A percentile compares a stretch with the other conserved stretches of the same genome.
Conservation (phyloP, 345 rosid genomes). For the Murraya koenigii region DNA sequence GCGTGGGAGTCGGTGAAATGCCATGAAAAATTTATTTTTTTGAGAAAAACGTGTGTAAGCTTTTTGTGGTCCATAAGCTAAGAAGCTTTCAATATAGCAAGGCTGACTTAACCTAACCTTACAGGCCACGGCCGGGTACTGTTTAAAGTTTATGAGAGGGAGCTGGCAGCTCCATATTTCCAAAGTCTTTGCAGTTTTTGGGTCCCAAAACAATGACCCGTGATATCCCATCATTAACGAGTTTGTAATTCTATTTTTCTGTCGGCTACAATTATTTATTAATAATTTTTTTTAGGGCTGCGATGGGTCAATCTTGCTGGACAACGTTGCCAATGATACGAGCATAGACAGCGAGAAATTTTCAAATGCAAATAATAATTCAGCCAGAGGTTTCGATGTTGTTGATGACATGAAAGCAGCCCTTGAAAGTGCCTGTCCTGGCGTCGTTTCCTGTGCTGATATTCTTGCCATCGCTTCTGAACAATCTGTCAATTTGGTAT, state of each 20-base stretch:
- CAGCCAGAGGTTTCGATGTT: conserved; percentile 49
- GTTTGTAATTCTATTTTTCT: no score
- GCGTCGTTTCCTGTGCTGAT: conserved; percentile 56
- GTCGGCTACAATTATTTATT: neutral
- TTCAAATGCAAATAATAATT: conserved; percentile 48
- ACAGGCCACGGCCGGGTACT: no score
- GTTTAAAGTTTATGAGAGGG: no score
- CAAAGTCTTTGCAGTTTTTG: no score
- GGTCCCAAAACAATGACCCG: neutral
- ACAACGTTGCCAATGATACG: conserved; percentile 26
- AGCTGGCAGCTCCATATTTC: no score
- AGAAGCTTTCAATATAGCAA: no score
- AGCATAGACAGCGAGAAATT: conserved; percentile 47
- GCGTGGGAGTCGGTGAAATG: no score
- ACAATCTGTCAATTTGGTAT: conserved; percentile 27
- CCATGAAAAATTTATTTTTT: no score
- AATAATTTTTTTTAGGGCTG: conserved; percentile 41
- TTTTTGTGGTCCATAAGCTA: no score
- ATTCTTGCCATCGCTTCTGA: conserved; percentile 28
- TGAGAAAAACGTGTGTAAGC: no score
- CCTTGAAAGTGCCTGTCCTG: conserved; percentile 45
- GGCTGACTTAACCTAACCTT: no score
- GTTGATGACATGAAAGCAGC: conserved; percentile 50
- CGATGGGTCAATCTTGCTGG: conserved; percentile 54
- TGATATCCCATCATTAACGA: fast-evolving